These are phyloP conservation scores for Persicaria tinctoria DNA, from an alignment of 148 eudicot genomes.

Conservation along the genomic window DNA sequence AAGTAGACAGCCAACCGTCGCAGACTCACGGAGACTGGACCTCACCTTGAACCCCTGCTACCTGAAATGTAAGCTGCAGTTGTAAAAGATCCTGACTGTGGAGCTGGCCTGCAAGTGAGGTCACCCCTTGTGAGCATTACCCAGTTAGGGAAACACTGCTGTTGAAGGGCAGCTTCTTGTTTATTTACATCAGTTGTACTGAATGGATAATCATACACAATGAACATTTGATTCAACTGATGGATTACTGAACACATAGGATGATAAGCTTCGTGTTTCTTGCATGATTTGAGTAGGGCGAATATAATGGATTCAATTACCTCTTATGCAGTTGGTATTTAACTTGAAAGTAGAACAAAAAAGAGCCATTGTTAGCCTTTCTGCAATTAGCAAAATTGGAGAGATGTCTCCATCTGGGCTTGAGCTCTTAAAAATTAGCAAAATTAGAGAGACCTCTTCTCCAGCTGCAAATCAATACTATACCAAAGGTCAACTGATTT, in stretches of 20 bases:
- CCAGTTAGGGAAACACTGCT: neutral
- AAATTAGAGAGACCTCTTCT: neutral
- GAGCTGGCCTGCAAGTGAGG: neutral
- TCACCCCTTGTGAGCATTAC: neutral
- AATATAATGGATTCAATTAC: neutral
- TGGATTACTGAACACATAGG: no score
- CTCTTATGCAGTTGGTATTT: neutral
- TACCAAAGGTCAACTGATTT: neutral
- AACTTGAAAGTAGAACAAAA: neutral
- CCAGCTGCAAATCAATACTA: neutral
- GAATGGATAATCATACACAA: neutral
- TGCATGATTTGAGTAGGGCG: neutral
- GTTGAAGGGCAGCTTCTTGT: neutral
- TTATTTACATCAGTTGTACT: neutral
- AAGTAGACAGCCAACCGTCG: no score
- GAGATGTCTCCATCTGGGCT: neutral
- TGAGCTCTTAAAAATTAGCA: neutral
- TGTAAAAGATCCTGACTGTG: neutral
- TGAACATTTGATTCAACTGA: neutral
- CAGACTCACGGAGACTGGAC: no score
- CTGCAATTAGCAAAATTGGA: neutral
- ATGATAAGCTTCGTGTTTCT: neutral
- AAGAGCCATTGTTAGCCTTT: neutral
- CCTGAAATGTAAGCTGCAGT: no score
- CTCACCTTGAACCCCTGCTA: no score